Percentiles rank a stretch among this genome's conserved stretches.
These are phyloP conservation scores for Trichosporon asahii DNA, from an alignment of 1,284 basidiomycete genomes.

Conservation along the genomic window DNA sequence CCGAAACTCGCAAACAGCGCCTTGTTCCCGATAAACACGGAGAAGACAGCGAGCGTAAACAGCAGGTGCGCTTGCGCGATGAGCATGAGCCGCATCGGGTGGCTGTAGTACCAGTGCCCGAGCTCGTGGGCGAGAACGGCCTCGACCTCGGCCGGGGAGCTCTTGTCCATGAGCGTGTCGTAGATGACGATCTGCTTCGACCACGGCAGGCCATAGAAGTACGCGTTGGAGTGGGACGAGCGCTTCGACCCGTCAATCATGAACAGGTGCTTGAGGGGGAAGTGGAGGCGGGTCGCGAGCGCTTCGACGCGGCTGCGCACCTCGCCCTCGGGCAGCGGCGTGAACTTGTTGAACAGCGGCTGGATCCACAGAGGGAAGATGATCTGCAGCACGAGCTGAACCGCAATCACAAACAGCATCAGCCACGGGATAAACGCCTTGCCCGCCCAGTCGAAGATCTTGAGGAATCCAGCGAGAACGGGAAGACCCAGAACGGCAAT, in stretches of 20 bases:
- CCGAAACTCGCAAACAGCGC: constrained; percentile 82
- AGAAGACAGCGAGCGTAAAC: constrained; percentile 80
- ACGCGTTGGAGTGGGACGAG: constrained; percentile 89
- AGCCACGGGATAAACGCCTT: constrained; percentile 83
- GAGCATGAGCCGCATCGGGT: constrained; percentile 82
- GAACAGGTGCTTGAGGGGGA: constrained; percentile 91
- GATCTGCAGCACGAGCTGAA: constrained; percentile 80
- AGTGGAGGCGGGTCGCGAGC: constrained; percentile 74
- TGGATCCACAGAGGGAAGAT: constrained; percentile 88
- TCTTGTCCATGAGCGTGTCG: constrained; percentile 91
- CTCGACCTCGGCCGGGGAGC: constrained; percentile 80
- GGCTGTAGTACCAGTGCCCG: constrained; percentile 88
- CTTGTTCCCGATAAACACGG: constrained; percentile 83
- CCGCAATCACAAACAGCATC: constrained; percentile 78
- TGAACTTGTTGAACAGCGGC: constrained; percentile 94
- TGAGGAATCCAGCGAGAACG: constrained; percentile 80
- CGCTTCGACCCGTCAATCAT: constrained; percentile 97
- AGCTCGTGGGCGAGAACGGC: constrained; percentile 87
- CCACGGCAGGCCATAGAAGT: constrained; percentile 92
- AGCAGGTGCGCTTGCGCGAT: constrained; percentile 84
- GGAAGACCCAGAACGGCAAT: constrained; percentile 77
- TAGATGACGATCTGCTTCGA: constrained; percentile 97
- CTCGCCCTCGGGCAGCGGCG: constrained; percentile 71
- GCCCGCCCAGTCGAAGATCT: constrained; percentile 89
- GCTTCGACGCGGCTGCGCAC: constrained; percentile 69